Evolutionary conservation across 768 basidiomycete species (phyloP).

Genomic region (Leccinellum luteum): DNA sequence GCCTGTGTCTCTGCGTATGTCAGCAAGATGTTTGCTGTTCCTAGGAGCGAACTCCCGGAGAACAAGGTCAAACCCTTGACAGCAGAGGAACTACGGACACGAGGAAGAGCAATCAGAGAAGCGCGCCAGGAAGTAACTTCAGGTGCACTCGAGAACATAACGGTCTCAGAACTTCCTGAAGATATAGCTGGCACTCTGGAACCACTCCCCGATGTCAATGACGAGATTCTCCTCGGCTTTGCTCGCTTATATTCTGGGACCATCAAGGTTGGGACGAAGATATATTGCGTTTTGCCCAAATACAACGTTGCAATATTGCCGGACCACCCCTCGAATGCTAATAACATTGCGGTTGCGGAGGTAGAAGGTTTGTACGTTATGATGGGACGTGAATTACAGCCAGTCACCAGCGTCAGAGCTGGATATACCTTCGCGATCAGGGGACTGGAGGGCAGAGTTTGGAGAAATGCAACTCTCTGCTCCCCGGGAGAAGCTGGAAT

Average conservation of each 20-base stretch:
- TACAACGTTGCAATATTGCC: constrained; percentile 66
- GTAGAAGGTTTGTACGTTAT: constrained; percentile 86
- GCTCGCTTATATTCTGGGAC: constrained; percentile 92
- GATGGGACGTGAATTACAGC: constrained; percentile 96
- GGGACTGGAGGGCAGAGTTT: constrained; percentile 87
- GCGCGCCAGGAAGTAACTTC: constrained; percentile 34
- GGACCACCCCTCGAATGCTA: constrained; percentile 63
- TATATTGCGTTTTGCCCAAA: constrained; percentile 85
- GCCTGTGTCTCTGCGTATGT: constrained; percentile 82
- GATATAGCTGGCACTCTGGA: background rate
- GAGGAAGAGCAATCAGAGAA: constrained; percentile 55
- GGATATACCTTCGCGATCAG: constrained; percentile 94
- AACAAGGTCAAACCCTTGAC: constrained; percentile 74
- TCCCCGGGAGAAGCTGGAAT: constrained; percentile 51
- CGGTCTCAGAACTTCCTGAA: constrained; percentile 5
- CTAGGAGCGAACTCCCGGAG: constrained; percentile 78
- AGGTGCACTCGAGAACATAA: constrained; percentile 17
- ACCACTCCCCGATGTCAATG: constrained; percentile 1
- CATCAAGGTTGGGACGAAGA: constrained; percentile 55
- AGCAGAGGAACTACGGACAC: constrained; percentile 77
- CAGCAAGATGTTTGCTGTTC: constrained; percentile 97
- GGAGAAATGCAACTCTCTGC: constrained; percentile 89
- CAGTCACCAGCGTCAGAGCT: constrained; percentile 77
- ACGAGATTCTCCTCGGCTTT: constrained; percentile 85
- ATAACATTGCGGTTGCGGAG: constrained; percentile 56